These are phyloP conservation scores for Cerrena zonata DNA, from an alignment of 1,284 basidiomycete genomes.

Conservation along the genomic window DNA sequence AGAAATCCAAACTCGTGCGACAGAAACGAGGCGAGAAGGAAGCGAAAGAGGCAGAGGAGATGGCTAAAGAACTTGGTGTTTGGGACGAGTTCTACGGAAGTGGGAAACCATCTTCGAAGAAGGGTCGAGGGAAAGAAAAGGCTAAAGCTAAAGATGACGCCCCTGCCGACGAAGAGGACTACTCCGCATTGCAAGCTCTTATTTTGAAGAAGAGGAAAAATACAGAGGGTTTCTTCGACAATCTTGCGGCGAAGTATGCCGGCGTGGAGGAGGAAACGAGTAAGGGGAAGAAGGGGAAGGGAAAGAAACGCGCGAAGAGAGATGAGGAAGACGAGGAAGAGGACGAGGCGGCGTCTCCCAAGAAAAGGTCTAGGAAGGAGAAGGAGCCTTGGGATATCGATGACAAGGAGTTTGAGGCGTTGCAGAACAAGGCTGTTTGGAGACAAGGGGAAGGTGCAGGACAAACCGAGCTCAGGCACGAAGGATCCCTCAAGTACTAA, in stretches of 20 bases:
- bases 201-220: slow-evolving; percentile 76
- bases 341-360: slow-evolving; percentile 38
- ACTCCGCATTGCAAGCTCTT: slow-evolving; percentile 72
- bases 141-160: slow-evolving; percentile 31
- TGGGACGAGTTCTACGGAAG: slow-evolving; percentile 93
- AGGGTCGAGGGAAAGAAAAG: slow-evolving; percentile 53
- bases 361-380: slow-evolving; percentile 45
- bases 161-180: slow-evolving; percentile 49
- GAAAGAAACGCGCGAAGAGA: slow-evolving; percentile 33
- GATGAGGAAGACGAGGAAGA: slow-evolving; percentile 31
- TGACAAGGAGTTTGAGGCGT: slow-evolving; percentile 62
- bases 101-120: slow-evolving; percentile 64
- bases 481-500: slow-evolving; percentile 6
- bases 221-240: slow-evolving; percentile 68
- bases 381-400: slow-evolving; percentile 51
- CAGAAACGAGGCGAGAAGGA: slow-evolving; percentile 73
- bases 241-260: slow-evolving; percentile 78
- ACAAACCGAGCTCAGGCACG: slow-evolving; percentile 21
- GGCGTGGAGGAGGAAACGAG: slow-evolving; percentile 34
- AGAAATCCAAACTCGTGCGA: slow-evolving; percentile 68
- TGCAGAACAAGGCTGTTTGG: slow-evolving; percentile 58
- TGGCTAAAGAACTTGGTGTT: slow-evolving; percentile 84
- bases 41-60: slow-evolving; percentile 77
- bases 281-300: slow-evolving; percentile 51
- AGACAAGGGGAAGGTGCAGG: slow-evolving; percentile 32